Evolutionary conservation across 805 yeast species (phyloP).

Genomic region (Candida xiaguanensis): DNA sequence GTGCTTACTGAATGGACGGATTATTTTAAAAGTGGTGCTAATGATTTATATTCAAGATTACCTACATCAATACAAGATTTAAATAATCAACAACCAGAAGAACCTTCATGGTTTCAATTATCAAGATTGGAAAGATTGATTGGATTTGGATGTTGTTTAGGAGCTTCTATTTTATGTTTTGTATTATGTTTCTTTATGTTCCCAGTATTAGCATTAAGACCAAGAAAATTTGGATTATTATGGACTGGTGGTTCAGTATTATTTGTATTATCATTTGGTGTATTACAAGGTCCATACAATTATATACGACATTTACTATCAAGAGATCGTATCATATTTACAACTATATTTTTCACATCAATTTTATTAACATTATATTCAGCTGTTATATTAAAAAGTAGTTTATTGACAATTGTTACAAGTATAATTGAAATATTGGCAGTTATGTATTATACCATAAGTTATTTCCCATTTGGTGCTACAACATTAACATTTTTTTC

Average conservation of each 20-base stretch:
- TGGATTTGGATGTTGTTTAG: conserved; percentile 72
- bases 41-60: conserved; percentile 58
- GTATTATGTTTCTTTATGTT: conserved; percentile 75
- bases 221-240: conserved; percentile 81
- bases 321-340: conserved; percentile 72
- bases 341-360: conserved; percentile 75
- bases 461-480: conserved; percentile 95
- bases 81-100: conserved; percentile 44
- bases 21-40: conserved; percentile 40
- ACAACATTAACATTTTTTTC: conserved; percentile 58
- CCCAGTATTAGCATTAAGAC: conserved; percentile 86
- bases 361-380: conserved; percentile 75
- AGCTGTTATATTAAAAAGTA: conserved; percentile 62
- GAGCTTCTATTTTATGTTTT: conserved; percentile 79
- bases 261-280: conserved; percentile 85
- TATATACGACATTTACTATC: conserved; percentile 73
- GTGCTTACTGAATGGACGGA: conserved; percentile 41
- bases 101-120: conserved; percentile 73
- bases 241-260: conserved; percentile 92
- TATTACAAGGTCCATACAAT: conserved; percentile 87
- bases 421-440: conserved; percentile 78
- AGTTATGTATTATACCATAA: conserved; percentile 82
- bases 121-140: conserved; percentile 78
- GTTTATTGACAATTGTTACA: conserved; percentile 71
- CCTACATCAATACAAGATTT: conserved; percentile 41